These are phyloP conservation scores for Colletotrichum acutatum DNA, from an alignment of 2,329 filamentous ascomycete species.

Conservation along the genomic window DNA sequence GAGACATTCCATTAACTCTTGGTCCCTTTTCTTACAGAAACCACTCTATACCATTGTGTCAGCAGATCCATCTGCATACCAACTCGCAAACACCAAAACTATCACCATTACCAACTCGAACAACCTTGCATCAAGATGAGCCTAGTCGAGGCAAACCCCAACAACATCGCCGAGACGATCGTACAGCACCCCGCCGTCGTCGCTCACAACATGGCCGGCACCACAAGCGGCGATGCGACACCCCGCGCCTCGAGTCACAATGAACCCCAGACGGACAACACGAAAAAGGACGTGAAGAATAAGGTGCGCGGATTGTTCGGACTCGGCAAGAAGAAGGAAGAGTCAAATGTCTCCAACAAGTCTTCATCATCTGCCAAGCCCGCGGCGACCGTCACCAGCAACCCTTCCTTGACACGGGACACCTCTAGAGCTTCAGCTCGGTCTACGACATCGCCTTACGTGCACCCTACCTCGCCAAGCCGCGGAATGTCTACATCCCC, in stretches of 20 bases:
- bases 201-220: slow-evolving; percentile 41
- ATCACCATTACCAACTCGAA: not conserved
- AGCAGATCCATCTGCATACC: slow-evolving; percentile 7
- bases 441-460: slow-evolving; percentile 55
- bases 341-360: slow-evolving; percentile 49
- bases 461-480: slow-evolving; percentile 71
- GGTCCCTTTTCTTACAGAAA: not conserved
- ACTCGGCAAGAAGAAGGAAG: slow-evolving; percentile 71
- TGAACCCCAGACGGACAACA: slow-evolving; percentile 47
- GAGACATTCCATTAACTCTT: slow-evolving; percentile 17
- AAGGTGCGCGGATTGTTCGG: slow-evolving; percentile 70
- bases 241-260: slow-evolving; percentile 44
- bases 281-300: slow-evolving; percentile 63
- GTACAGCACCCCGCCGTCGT: slow-evolving; percentile 42
- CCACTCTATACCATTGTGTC: not conserved
- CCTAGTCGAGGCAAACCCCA: slow-evolving; percentile 39
- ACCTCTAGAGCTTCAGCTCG: slow-evolving; percentile 49
- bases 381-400: slow-evolving; percentile 42
- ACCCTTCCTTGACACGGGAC: slow-evolving; percentile 42
- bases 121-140: slow-evolving; percentile 40
- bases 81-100: not conserved
- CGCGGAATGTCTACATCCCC: slow-evolving; percentile 78
- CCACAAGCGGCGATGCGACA: slow-evolving; percentile 45
- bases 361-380: slow-evolving; percentile 34
- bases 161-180: slow-evolving; percentile 42